Evolutionary conservation across 805 yeast genomes (phyloP).

Genomic region (Cyberlindnera euphorbiae): DNA sequence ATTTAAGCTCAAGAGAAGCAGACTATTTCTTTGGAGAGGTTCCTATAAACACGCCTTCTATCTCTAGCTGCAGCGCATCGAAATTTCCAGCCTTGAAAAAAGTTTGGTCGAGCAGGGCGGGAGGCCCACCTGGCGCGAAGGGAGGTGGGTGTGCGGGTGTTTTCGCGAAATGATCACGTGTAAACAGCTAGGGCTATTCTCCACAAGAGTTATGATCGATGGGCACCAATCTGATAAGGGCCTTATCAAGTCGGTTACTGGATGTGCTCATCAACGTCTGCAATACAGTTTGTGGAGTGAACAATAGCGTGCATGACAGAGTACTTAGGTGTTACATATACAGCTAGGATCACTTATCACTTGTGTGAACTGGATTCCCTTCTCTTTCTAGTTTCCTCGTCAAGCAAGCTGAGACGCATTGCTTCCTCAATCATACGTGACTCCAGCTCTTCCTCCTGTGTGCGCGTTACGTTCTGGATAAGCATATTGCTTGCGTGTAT

Average conservation of each 20-base stretch:
- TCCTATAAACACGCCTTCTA: neutral
- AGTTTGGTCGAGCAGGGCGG: slow-evolving; percentile 1
- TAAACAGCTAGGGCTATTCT: slow-evolving; percentile 5
- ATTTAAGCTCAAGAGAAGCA: slow-evolving; percentile 27
- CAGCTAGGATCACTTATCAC: too few species aligned
- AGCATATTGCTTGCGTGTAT: slow-evolving; percentile 83
- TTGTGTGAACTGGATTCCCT: slow-evolving; percentile 23
- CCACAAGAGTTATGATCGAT: too few species aligned
- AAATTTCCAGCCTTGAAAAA: slow-evolving; percentile 3
- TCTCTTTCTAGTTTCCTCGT: slow-evolving; percentile 53
- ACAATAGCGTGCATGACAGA: slow-evolving; percentile 1
- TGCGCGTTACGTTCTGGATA: slow-evolving; percentile 27
- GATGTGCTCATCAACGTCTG: too few species aligned
- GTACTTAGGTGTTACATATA: too few species aligned
- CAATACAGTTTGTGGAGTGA: neutral
- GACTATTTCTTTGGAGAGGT: slow-evolving; percentile 27
- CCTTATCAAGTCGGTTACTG: too few species aligned
- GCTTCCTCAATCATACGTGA: slow-evolving; percentile 85
- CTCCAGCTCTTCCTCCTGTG: slow-evolving; percentile 44
- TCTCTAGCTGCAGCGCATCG: slow-evolving; percentile 2
- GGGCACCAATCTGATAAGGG: too few species aligned
- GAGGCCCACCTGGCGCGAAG: slow-evolving; percentile 1
- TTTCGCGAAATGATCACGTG: slow-evolving; percentile 5
- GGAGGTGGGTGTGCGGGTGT: slow-evolving; percentile 11
- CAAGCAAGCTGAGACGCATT: slow-evolving; percentile 64